These are phyloP conservation scores for Umbellularia californica DNA, from an alignment of 164 flowering plant species.

Conservation along the genomic window DNA sequence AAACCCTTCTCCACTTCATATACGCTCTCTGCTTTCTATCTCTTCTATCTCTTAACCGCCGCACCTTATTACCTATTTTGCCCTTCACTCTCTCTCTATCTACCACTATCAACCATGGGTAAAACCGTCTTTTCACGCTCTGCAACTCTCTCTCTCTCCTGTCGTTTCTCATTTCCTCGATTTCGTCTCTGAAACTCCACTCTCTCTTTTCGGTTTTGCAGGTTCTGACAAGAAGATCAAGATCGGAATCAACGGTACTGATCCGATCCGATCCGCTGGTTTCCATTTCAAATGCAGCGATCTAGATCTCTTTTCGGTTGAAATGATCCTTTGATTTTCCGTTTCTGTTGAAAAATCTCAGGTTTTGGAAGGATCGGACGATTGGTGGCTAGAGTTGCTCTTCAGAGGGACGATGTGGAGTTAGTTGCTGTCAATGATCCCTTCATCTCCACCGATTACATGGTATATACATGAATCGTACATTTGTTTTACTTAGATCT, in stretches of 20 bases:
- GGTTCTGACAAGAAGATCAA: conserved; percentile 24
- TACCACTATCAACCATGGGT: background rate
- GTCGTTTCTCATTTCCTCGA: background rate
- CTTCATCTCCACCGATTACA: conserved; percentile 75
- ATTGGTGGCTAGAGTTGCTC: conserved; percentile 83
- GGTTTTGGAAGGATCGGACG: conserved; percentile 94
- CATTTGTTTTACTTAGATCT: too few species aligned
- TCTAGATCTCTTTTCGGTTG: background rate
- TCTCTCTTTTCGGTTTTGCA: background rate
- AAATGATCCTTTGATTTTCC: too few species aligned
- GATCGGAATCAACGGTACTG: conserved; percentile 80
- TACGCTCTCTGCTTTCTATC: background rate
- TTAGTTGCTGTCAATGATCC: conserved; percentile 93
- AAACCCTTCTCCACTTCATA: background rate
- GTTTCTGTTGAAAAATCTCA: conserved; percentile 10
- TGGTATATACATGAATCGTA: conserved; percentile 38
- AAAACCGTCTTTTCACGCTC: background rate
- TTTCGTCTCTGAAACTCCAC: background rate
- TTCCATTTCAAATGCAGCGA: background rate
- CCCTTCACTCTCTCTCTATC: background rate
- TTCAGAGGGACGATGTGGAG: conserved; percentile 77
- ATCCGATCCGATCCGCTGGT: background rate
- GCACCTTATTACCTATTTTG: background rate
- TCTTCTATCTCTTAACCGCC: too few species aligned
- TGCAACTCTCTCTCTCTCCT: background rate